Conservation (phyloP, 1,139 yeast genomes). For the Dujonia santamariae region DNA sequence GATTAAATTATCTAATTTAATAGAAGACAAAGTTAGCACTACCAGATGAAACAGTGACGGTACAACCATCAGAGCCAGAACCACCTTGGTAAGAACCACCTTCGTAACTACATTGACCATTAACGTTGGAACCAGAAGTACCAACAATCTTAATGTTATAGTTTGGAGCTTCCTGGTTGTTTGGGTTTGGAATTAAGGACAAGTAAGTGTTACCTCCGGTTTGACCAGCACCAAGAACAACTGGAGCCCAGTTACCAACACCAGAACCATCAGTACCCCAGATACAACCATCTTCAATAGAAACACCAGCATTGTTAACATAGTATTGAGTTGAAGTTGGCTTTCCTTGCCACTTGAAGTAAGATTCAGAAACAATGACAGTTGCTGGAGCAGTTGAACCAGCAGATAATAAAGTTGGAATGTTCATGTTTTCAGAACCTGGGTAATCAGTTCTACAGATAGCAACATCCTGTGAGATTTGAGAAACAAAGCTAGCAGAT, state of each 20-base stretch:
- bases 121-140: conserved; percentile 45
- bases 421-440: conserved; percentile 84
- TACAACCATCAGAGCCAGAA: conserved; percentile 70
- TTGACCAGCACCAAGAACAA: conserved; percentile 74
- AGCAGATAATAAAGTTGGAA: conserved; percentile 67
- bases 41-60: conserved; percentile 68
- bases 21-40: conserved; percentile 65
- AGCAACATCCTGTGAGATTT: conserved; percentile 58
- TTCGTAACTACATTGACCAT: conserved; percentile 63
- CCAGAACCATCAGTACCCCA: conserved; percentile 69
- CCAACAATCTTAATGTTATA: conserved; percentile 70
- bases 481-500: conserved; percentile 56
- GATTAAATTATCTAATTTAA: too few relatives aligned
- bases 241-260: conserved; percentile 84
- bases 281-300: conserved; percentile 68
- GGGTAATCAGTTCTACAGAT: conserved; percentile 88
- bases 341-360: conserved; percentile 65
- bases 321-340: conserved; percentile 75
- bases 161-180: conserved; percentile 60
- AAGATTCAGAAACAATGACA: conserved; percentile 60
- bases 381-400: conserved; percentile 59
- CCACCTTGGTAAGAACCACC: conserved; percentile 59
- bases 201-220: conserved; percentile 61
- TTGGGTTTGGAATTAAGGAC: conserved; percentile 81
- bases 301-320: conserved; percentile 79